Base-by-base conservation (phyloP, 768 basidiomycete genomes). In the Russula earlei region DNA sequence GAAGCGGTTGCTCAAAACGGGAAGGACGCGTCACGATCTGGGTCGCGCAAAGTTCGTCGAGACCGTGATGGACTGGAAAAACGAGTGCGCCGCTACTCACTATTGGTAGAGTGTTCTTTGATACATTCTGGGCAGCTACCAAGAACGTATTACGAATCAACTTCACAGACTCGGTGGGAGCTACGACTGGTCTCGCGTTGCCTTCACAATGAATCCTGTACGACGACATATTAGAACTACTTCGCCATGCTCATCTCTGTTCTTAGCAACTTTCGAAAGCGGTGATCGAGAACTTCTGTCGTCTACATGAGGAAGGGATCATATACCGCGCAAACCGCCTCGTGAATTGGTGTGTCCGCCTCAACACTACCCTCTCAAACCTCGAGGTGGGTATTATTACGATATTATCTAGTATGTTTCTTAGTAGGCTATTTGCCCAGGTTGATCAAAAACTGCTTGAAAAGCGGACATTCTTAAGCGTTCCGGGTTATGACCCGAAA, bases 321-420 rank as follows among this genome's bases (percentile, higher is more conserved):
- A 68, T 99, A 44, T 98, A 97, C 70, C 88, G 96, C 25, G 94
- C 93, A 2, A 98, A 97, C 66, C 84, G 95, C 22, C 79, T 99
- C 42, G 95, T 98, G 57, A 96, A 98, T 66, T 98, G 96, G 95
- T 99, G 96, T 74, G 89, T 92, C 45, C 80, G 83, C 68, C 74
- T 99, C 57, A 96, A 97, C 68, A 99, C 96, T 1, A 95, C 95
- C 0, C 75, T 99, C 2, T 98, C 95, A n/a, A 98, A 97, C 70
- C 77, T 99, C 49, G 96, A 98, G 81, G 90, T 87, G 42, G 52
- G 71, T 59, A 5, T 10, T 15, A 33, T n/a, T 27, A 52, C 25
- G 9, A 20, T 37, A 34, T 0, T 10, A 4, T 14, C 2, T 31
- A 29, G 25, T 25, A 11, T 54, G 8, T 12, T 45, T 7, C 46